Evolutionary conservation across 495 filamentous ascomycete species (phyloP).

Genomic region (Lophiotrema nucula): DNA sequence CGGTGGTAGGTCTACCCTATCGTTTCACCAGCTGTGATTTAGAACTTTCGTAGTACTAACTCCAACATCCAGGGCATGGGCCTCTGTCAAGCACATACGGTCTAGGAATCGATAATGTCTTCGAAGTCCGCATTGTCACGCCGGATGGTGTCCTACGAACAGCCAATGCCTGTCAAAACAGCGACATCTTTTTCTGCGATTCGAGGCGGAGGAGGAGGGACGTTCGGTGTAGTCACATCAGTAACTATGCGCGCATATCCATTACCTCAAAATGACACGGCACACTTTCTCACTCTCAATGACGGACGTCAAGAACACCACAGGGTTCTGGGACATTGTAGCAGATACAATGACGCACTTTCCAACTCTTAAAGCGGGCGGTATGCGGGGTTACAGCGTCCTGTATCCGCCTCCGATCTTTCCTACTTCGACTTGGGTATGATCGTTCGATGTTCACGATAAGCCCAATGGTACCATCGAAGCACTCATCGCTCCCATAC

Average conservation of each 20-base stretch:
- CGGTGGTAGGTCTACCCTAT: conserved; percentile 6
- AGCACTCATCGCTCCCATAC: neutral
- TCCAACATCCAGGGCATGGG: conserved; percentile 11
- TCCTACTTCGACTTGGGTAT: neutral
- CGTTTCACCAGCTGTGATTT: no score
- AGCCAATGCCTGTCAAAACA: conserved; percentile 10
- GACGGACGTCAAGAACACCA: neutral
- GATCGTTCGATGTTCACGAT: neutral
- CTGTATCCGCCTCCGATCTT: neutral
- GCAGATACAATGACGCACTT: neutral
- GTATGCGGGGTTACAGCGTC: neutral
- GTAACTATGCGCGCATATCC: conserved; percentile 12
- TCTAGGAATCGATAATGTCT: conserved; percentile 13
- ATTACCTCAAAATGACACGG: neutral
- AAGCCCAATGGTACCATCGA: neutral
- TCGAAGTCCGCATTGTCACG: conserved; percentile 10
- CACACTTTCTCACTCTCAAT: neutral
- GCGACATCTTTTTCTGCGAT: conserved; percentile 22
- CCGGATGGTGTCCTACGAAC: conserved; percentile 2
- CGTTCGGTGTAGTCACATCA: conserved; percentile 15
- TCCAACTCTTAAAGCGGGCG: neutral
- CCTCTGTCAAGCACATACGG: conserved; percentile 8
- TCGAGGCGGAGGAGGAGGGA: conserved; percentile 19
- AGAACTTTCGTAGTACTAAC: no score
- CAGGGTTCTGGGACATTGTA: neutral